Evolutionary conservation across 2,329 filamentous ascomycete species (phyloP).

Genomic region (Didymella pomorum): DNA sequence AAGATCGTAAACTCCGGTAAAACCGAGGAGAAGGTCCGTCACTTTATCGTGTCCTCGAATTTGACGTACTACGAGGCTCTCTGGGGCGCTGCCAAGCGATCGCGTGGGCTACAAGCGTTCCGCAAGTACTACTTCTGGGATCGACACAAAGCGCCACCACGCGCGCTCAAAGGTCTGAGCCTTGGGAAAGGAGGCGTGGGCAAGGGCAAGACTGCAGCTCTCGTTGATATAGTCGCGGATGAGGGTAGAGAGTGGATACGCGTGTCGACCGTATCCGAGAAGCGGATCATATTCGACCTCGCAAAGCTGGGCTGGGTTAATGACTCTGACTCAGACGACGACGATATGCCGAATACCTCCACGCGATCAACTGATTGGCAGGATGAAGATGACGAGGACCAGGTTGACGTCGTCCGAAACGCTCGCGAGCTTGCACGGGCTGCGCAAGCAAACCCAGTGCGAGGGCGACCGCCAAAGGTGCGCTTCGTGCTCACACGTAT

Average conservation of each 20-base stretch:
- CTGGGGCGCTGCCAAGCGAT: conserved; percentile 68
- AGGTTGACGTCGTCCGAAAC: conserved; percentile 67
- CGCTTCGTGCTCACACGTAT: conserved; percentile 69
- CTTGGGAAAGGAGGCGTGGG: conserved; percentile 46
- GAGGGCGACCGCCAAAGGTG: conserved; percentile 67
- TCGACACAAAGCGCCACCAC: conserved; percentile 25
- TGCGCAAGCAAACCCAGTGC: conserved; percentile 63
- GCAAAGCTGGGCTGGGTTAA: conserved; percentile 71
- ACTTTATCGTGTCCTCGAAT: conserved; percentile 71
- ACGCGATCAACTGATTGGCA: conserved; percentile 36
- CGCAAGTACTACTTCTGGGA: conserved; percentile 50
- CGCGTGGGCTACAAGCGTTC: conserved; percentile 64
- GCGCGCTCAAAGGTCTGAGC: conserved; percentile 37
- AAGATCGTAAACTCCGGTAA: conserved; percentile 38
- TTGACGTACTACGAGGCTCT: conserved; percentile 70
- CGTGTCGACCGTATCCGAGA: conserved; percentile 71
- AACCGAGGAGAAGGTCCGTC: conserved; percentile 50
- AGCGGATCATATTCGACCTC: conserved; percentile 70
- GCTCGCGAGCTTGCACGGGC: conserved; percentile 67
- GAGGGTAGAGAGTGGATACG: conserved; percentile 73
- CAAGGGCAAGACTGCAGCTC: conserved; percentile 59
- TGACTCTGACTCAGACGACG: conserved; percentile 57
- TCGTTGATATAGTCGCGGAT: conserved; percentile 71
- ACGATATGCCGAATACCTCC: conserved; percentile 43
- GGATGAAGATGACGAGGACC: conserved; percentile 61